These are phyloP conservation scores for Allium cepa DNA, from an alignment of 106 monocot genomes.

Conservation along the genomic window DNA sequence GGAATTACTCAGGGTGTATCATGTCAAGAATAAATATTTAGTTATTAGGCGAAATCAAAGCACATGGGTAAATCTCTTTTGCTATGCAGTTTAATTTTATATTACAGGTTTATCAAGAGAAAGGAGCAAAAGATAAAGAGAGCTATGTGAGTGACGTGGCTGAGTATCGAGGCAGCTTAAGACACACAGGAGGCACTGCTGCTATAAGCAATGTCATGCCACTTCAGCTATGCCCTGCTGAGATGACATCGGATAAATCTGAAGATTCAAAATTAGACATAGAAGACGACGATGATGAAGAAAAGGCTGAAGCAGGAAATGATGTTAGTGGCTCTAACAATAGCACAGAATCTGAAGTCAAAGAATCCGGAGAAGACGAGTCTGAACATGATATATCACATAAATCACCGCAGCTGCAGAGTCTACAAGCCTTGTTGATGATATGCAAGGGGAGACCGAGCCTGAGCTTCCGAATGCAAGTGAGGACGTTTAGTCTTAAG, in stretches of 20 bases:
- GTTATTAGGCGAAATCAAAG: too few species aligned
- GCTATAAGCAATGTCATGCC: slow-evolving; percentile 48
- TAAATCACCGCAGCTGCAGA: slow-evolving; percentile 10
- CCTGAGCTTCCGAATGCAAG: slow-evolving; percentile 6
- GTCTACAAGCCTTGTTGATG: slow-evolving; percentile 13
- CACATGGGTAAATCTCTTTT: too few species aligned
- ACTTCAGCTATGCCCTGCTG: slow-evolving; percentile 43
- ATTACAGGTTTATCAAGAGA: slow-evolving; percentile 92
- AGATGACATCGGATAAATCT: background rate
- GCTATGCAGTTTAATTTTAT: background rate
- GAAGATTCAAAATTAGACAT: slow-evolving; percentile 13
- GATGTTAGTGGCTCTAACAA: slow-evolving; percentile 25
- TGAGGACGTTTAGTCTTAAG: slow-evolving; percentile 11
- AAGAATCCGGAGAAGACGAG: slow-evolving; percentile 24
- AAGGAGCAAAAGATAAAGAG: slow-evolving; percentile 75
- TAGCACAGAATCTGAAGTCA: slow-evolving; percentile 30
- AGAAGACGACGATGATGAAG: slow-evolving; percentile 17
- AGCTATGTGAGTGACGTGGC: slow-evolving; percentile 77
- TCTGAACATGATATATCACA: slow-evolving; percentile 32
- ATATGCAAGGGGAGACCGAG: slow-evolving; percentile 6
- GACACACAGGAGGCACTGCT: slow-evolving; percentile 5
- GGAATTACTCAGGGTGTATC: too few species aligned
- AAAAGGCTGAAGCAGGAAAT: slow-evolving; percentile 9
- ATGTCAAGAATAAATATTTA: too few species aligned
- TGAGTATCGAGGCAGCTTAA: slow-evolving; percentile 49